These are phyloP conservation scores for Kwoniella sp. DNA, from an alignment of 768 basidiomycete genomes.

Conservation along the genomic window DNA sequence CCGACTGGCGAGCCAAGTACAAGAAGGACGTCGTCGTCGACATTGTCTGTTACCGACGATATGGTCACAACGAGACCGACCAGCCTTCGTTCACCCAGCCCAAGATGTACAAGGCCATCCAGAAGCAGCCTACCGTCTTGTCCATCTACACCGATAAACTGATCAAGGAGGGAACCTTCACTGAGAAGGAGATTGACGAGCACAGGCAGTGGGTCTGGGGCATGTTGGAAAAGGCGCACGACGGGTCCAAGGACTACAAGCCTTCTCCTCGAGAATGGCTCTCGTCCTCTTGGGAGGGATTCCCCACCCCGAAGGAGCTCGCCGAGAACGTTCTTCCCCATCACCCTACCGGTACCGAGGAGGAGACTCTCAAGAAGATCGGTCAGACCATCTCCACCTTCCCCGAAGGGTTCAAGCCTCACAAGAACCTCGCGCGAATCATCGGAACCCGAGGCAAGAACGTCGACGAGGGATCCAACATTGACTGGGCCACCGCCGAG, in stretches of 20 bases:
- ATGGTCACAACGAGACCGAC: slow-evolving; percentile 99
- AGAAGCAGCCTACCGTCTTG: slow-evolving; percentile 84
- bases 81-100: slow-evolving; percentile 99
- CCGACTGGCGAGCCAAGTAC: slow-evolving; percentile 96
- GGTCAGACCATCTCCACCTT: slow-evolving; percentile 82
- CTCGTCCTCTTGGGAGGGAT: slow-evolving; percentile 94
- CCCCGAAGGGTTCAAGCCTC: slow-evolving; percentile 78
- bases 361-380: slow-evolving; percentile 70
- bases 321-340: slow-evolving; percentile 89
- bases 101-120: slow-evolving; percentile 95
- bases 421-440: slow-evolving; percentile 92
- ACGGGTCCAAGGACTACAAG: slow-evolving; percentile 89
- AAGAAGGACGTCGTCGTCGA: slow-evolving; percentile 98
- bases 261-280: slow-evolving; percentile 96
- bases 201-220: slow-evolving; percentile 99
- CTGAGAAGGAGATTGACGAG: slow-evolving; percentile 91
- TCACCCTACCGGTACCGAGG: slow-evolving; percentile 74
- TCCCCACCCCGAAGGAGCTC: slow-evolving; percentile 93
- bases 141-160: slow-evolving; percentile 89
- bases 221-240: slow-evolving; percentile 93
- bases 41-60: slow-evolving; percentile 96
- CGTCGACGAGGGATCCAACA: slow-evolving; percentile 81
- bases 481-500: slow-evolving; percentile 98
- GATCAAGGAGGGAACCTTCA: slow-evolving; percentile 85
- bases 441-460: slow-evolving; percentile 80